These are phyloP conservation scores for Trametes cinnabarina DNA, from an alignment of 768 basidiomycete species.

Conservation along the genomic window DNA sequence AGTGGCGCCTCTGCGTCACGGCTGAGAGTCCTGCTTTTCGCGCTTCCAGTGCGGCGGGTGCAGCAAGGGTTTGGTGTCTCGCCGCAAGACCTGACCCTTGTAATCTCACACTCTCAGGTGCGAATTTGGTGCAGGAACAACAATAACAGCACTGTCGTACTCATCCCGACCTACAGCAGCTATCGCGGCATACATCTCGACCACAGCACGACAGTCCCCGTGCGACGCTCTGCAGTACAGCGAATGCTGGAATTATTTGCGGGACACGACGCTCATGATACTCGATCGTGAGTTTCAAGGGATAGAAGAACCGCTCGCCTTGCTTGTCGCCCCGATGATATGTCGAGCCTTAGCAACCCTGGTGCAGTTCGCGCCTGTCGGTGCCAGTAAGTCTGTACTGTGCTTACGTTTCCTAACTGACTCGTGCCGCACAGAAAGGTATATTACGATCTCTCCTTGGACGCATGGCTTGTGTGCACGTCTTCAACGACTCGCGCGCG, in stretches of 20 bases:
- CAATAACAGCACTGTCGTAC: neutral
- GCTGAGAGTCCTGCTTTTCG: neutral
- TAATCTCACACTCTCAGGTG: slow-evolving; percentile 43
- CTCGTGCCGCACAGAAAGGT: slow-evolving; percentile 21
- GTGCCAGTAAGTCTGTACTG: slow-evolving; percentile 10
- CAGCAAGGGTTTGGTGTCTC: slow-evolving; percentile 38
- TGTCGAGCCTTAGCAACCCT: slow-evolving; percentile 49
- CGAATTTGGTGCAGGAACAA: too few relatives aligned
- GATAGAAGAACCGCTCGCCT: slow-evolving; percentile 50
- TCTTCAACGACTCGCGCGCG: slow-evolving; percentile 25
- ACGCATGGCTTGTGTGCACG: slow-evolving; percentile 42
- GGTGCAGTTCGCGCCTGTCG: slow-evolving; percentile 16
- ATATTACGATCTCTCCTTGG: slow-evolving; percentile 46
- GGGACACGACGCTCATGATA: slow-evolving; percentile 48
- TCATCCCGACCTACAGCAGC: slow-evolving; percentile 36
- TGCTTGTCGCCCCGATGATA: slow-evolving; percentile 48
- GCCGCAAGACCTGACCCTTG: slow-evolving; percentile 26
- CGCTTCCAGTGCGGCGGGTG: slow-evolving; percentile 24
- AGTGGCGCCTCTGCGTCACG: slow-evolving; percentile 14
- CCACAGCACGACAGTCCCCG: slow-evolving; percentile 17
- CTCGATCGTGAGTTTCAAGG: slow-evolving; percentile 43
- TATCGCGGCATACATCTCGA: slow-evolving; percentile 44
- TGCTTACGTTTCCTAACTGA: neutral
- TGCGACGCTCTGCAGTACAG: slow-evolving; percentile 32
- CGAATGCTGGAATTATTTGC: slow-evolving; percentile 56